These are phyloP conservation scores for Termitomyces sp. DNA, from an alignment of 768 basidiomycete genomes.

Conservation along the genomic window DNA sequence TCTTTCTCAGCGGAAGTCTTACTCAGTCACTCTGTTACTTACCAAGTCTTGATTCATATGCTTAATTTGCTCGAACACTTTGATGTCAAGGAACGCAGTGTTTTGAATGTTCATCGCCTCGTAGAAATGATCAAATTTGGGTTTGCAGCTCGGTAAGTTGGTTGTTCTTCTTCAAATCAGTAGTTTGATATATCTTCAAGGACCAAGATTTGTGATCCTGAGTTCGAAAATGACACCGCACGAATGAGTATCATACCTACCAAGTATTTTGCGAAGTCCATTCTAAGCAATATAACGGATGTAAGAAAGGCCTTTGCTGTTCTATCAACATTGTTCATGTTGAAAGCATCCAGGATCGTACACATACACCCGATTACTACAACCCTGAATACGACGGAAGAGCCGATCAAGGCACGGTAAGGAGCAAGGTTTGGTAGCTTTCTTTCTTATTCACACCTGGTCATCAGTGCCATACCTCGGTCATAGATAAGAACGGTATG, in stretches of 20 bases:
- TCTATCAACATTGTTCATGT: neutral
- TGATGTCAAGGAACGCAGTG: conserved; percentile 44
- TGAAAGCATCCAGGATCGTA: conserved; percentile 51
- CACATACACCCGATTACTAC: conserved; percentile 70
- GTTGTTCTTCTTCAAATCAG: neutral
- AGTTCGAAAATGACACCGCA: conserved; percentile 49
- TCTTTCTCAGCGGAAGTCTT: neutral
- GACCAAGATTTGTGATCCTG: conserved; percentile 78
- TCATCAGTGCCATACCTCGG: conserved; percentile 76
- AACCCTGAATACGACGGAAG: conserved; percentile 71
- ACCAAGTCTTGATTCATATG: conserved; percentile 61
- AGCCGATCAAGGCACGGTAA: too few relatives aligned
- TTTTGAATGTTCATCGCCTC: conserved; percentile 68
- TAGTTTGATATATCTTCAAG: conserved; percentile 27
- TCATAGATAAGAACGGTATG: conserved; percentile 81
- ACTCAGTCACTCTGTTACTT: neutral
- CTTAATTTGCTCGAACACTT: conserved; percentile 90
- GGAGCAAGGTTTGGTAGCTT: neutral
- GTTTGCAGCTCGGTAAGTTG: conserved; percentile 39
- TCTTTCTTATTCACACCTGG: neutral
- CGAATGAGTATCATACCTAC: conserved; percentile 55
- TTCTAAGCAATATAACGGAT: conserved; percentile 74
- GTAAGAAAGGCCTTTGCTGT: conserved; percentile 42
- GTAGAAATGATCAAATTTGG: conserved; percentile 83
- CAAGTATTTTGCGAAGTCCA: conserved; percentile 57